Evolutionary conservation across 352 stramenopile genomes (phyloP).

Genomic region (Phytophthora sojae): DNA sequence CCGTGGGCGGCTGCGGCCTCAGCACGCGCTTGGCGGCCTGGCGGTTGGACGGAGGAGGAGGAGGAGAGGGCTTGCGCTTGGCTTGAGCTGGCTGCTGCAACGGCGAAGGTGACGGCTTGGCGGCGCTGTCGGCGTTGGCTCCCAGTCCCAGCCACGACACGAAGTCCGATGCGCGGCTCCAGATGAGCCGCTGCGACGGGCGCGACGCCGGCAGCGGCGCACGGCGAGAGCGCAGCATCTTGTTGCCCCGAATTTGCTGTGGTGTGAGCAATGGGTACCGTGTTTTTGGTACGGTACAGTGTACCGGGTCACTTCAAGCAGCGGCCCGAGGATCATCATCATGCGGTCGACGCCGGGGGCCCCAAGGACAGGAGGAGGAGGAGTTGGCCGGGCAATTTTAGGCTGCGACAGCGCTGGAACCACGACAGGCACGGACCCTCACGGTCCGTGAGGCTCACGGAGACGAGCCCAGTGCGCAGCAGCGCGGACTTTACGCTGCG

Average conservation of each 20-base stretch:
- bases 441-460: too few relatives aligned
- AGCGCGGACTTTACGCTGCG: too few relatives aligned
- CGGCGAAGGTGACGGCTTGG: neutral
- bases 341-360: too few relatives aligned
- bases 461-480: too few relatives aligned
- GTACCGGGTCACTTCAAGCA: too few relatives aligned
- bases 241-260: conserved; percentile 1
- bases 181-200: conserved; percentile 42
- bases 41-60: conserved; percentile 6
- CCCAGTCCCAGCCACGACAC: conserved; percentile 49
- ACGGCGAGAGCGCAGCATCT: conserved; percentile 36
- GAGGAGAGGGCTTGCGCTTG: neutral
- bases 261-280: conserved; percentile 4
- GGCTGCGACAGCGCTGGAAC: too few relatives aligned
- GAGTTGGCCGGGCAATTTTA: too few relatives aligned
- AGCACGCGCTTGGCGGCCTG: conserved; percentile 20
- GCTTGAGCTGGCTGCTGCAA: neutral
- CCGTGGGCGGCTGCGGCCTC: conserved; percentile 8
- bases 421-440: too few relatives aligned
- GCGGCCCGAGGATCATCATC: too few relatives aligned
- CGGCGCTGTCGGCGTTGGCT: neutral
- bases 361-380: too few relatives aligned
- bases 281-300: conserved; percentile 7
- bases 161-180: conserved; percentile 42
- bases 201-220: conserved; percentile 6